Percentiles rank a stretch among this genome's conserved stretches.
Conservation (phyloP, 1,284 basidiomycete species). For the Phaffia rhodozyma region DNA sequence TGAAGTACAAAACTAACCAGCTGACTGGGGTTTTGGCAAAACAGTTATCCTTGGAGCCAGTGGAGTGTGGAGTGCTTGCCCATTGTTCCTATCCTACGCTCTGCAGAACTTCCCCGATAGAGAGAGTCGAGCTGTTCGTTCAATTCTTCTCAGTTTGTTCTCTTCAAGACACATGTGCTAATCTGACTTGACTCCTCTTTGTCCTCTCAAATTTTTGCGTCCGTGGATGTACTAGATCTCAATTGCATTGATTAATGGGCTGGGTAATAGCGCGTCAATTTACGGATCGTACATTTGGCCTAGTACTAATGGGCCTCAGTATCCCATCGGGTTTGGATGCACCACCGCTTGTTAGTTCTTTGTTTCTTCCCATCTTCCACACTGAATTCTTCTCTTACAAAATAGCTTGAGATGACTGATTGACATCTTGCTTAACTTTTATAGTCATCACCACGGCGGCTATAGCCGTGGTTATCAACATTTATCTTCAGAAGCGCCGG, state of each 20-base stretch:
- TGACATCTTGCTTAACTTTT: too few relatives aligned
- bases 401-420: too few relatives aligned
- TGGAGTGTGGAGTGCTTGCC: constrained; percentile 33
- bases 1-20: too few relatives aligned
- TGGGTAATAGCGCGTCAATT: constrained; percentile 28
- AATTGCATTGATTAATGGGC: constrained; percentile 2
- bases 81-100: constrained; percentile 32
- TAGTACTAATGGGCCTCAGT: constrained; percentile 25
- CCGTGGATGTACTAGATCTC: constrained; percentile 31
- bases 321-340: constrained; percentile 31
- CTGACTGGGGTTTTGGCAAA: too few relatives aligned
- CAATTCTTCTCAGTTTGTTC: constrained; percentile 28
- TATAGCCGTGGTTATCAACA: too few relatives aligned
- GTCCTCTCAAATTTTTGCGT: constrained; percentile 29
- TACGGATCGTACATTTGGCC: constrained; percentile 37
- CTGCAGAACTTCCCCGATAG: constrained; percentile 33
- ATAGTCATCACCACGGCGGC: too few relatives aligned
- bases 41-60: constrained; percentile 25
- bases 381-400: too few relatives aligned
- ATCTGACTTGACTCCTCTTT: constrained; percentile 32
- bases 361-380: too few relatives aligned
- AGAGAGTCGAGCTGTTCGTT: constrained; percentile 33
- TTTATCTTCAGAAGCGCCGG: too few relatives aligned
- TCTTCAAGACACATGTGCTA: too few relatives aligned
- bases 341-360: constrained; percentile 22